Base-by-base conservation (phyloP, 176 grass and related monocot genomes). In the Carex scoparia region DNA sequence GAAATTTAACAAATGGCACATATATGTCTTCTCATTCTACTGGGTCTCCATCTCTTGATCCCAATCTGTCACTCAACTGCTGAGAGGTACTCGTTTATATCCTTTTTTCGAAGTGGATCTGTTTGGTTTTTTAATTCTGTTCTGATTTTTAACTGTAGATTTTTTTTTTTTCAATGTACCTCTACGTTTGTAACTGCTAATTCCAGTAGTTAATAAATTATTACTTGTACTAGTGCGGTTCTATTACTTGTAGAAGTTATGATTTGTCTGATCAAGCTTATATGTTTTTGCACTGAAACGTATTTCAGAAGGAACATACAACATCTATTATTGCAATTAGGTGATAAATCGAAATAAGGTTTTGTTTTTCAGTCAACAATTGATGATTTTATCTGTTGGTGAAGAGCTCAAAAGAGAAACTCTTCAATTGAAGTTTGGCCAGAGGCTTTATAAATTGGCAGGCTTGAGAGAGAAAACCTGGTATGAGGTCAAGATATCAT, bases 401-500 rank as follows among this genome's bases (percentile, higher is more conserved):
- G 10, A 85, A 67, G 96, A 95, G 71, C 65, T 94, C 4, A 59
- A 85, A 61, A 83, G 54, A 12, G 93, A 95, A 88, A 87, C 87
- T 31, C 83, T 95, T 86, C 78, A 86, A 27, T 82, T 99, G 59
- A 84, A 81, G 9, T 70, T 84, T 33, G 91, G 88, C 12, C 55
- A 79, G 57, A 84, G 73, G 51, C 13, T 94, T 59, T 95, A 99
- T 84, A 87, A 88, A 84, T 79, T 95, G 71, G 75, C 75, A 40
- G 88, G 87, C 73, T 69, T 87, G 19, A 87, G 84, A 63, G 67
- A 86, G 73, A 87, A 89, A 3, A 76, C 60, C 57, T 95, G 90
- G 87, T 99, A 94, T 84, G 96, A 99, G 90, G 87, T 95, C 90
- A 95, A 94, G 96, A 99, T 99, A 80, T 95, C 96, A 63, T 94